These are phyloP conservation scores for Lecanosticta acicola DNA, from an alignment of 2,329 filamentous ascomycete genomes.

Conservation along the genomic window DNA sequence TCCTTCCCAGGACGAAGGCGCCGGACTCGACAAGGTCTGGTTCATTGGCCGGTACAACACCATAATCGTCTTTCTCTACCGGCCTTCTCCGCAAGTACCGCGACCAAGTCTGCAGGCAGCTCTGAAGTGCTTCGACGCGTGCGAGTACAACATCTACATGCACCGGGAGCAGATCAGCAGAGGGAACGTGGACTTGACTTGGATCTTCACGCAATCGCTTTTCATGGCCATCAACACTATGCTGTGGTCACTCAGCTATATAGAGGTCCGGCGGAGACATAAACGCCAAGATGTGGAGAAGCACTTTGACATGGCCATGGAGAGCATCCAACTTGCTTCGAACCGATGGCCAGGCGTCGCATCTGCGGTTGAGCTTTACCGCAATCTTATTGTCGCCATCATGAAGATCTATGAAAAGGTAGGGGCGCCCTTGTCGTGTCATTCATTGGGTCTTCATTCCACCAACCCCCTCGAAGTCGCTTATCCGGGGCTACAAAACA, in stretches of 20 bases:
- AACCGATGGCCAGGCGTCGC: constrained; percentile 88
- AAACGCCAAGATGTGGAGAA: constrained; percentile 68
- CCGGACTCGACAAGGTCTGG: constrained; percentile 64
- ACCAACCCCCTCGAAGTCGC: not conserved
- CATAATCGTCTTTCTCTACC: constrained; percentile 80
- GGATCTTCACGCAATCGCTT: constrained; percentile 83
- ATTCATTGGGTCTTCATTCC: not conserved
- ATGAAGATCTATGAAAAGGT: constrained; percentile 76
- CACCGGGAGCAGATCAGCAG: constrained; percentile 73
- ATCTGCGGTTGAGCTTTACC: constrained; percentile 77
- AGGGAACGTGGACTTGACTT: constrained; percentile 76
- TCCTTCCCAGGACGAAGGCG: constrained; percentile 64
- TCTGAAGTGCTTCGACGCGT: constrained; percentile 73
- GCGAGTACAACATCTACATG: constrained; percentile 73
- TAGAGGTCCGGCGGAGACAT: constrained; percentile 70
- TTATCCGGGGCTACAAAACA: not conserved
- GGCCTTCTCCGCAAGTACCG: constrained; percentile 87
- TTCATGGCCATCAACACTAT: constrained; percentile 91
- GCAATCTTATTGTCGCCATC: constrained; percentile 78
- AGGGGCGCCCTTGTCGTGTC: constrained; percentile 21
- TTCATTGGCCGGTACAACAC: constrained; percentile 70
- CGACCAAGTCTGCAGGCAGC: constrained; percentile 77
- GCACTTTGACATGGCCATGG: constrained; percentile 67
- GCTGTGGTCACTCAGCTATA: constrained; percentile 85
- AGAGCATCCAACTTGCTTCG: constrained; percentile 72